phyloP scores from a whole-genome alignment of 2,329 filamentous ascomycete genomes.

The Tolypocladium cylindrosporum region DNA sequence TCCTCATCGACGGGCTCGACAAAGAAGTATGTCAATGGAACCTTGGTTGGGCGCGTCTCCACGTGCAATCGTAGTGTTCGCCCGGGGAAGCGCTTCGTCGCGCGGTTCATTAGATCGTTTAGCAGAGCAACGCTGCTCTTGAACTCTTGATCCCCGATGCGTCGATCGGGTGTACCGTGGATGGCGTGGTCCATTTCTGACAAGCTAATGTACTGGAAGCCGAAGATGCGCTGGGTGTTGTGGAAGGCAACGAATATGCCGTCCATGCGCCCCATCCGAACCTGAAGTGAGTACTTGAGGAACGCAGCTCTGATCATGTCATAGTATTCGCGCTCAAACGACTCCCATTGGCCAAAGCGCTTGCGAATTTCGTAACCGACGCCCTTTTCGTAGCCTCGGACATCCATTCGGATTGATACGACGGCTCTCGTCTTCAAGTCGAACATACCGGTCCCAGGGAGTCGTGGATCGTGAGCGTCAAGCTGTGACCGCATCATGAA shows the following conservation, averaged over 20 bases:
- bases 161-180: slow-evolving; percentile 62
- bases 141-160: slow-evolving; percentile 76
- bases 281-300: slow-evolving; percentile 93
- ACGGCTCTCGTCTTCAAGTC: slow-evolving; percentile 94
- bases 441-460: slow-evolving; percentile 89
- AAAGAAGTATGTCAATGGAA: slow-evolving; percentile 77
- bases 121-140: slow-evolving; percentile 68
- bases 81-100: slow-evolving; percentile 64
- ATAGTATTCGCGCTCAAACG: slow-evolving; percentile 90
- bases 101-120: slow-evolving; percentile 69
- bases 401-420: slow-evolving; percentile 82
- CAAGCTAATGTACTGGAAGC: slow-evolving; percentile 88
- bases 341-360: slow-evolving; percentile 72
- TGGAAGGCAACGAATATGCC: slow-evolving; percentile 96
- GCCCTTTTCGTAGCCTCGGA: slow-evolving; percentile 59
- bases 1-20: slow-evolving; percentile 71
- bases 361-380: slow-evolving; percentile 78
- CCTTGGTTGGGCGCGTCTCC: slow-evolving; percentile 54
- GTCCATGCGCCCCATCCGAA: slow-evolving; percentile 96
- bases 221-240: slow-evolving; percentile 90
- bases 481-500: slow-evolving; percentile 93
- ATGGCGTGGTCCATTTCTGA: slow-evolving; percentile 81
- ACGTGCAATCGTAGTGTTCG: slow-evolving; percentile 71
- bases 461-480: slow-evolving; percentile 74
- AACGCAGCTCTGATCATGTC: slow-evolving; percentile 95